Evolutionary conservation across 108 stramenopile species (phyloP).

Genomic region (Nannochloropsis oceanica): DNA sequence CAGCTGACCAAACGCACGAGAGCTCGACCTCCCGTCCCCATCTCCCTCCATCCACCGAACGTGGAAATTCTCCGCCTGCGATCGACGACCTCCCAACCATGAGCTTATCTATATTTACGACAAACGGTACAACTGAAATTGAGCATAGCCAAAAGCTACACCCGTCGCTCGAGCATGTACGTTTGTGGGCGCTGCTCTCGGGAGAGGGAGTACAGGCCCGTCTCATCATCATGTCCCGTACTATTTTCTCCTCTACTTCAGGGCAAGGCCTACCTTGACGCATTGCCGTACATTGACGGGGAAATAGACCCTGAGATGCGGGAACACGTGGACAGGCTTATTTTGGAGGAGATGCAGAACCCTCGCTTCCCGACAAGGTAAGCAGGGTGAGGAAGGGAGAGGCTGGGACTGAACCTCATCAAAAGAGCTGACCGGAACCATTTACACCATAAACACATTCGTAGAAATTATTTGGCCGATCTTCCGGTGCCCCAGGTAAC

Average conservation of each 20-base stretch:
- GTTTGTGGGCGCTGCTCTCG: too few species aligned
- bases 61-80: too few species aligned
- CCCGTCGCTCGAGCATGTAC: too few species aligned
- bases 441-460: neutral
- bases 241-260: neutral
- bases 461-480: neutral
- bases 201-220: too few species aligned
- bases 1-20: too few species aligned
- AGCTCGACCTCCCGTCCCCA: too few species aligned
- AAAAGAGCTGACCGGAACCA: neutral
- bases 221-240: too few species aligned
- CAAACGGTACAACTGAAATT: too few species aligned
- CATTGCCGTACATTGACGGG: neutral
- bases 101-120: too few species aligned
- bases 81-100: too few species aligned
- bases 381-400: neutral
- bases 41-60: too few species aligned
- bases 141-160: too few species aligned
- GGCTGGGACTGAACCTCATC: neutral
- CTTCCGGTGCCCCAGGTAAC: neutral
- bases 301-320: neutral
- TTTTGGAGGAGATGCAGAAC: neutral
- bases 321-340: neutral
- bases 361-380: neutral
- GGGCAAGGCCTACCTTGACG: neutral